Conservation (phyloP, 164 flowering plant genomes). For the Vitis cinerea region DNA sequence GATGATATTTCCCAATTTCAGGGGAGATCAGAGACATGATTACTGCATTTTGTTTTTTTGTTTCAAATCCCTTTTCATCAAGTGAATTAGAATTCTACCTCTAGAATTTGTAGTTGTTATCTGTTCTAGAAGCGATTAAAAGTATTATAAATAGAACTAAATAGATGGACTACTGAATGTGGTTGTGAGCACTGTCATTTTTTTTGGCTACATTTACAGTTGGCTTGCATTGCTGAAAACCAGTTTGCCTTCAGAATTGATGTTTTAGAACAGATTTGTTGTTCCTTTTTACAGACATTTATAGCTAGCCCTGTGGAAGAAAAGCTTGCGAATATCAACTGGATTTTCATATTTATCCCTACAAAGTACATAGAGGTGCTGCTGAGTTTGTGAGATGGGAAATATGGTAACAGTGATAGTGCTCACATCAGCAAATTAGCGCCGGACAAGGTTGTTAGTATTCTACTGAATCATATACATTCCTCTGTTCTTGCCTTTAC, state of each 20-base stretch:
- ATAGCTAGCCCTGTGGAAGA: conserved; percentile 22
- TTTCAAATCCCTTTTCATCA: too few relatives aligned
- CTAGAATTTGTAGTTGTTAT: too few relatives aligned
- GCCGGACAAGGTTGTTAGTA: background rate
- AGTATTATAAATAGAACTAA: too few relatives aligned
- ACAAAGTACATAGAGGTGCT: conserved; percentile 14
- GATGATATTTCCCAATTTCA: too few relatives aligned
- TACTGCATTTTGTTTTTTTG: too few relatives aligned
- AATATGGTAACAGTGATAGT: background rate
- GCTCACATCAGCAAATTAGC: background rate
- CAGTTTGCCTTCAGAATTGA: background rate
- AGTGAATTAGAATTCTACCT: too few relatives aligned
- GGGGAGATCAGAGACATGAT: too few relatives aligned
- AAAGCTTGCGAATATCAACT: background rate
- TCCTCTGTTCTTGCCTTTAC: background rate
- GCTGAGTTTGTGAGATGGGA: conserved; percentile 1
- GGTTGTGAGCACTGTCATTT: too few relatives aligned
- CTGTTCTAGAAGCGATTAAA: too few relatives aligned
- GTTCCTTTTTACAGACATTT: conserved; percentile 19
- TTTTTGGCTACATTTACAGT: background rate
- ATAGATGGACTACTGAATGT: too few relatives aligned
- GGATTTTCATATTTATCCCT: background rate
- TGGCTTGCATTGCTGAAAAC: background rate
- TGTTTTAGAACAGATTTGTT: background rate
- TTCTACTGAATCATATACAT: conserved; percentile 1